Percentiles rank a stretch among this genome's conserved stretches.
Evolutionary conservation across 306 rosid species (phyloP).

Genomic region (Vicia villosa): DNA sequence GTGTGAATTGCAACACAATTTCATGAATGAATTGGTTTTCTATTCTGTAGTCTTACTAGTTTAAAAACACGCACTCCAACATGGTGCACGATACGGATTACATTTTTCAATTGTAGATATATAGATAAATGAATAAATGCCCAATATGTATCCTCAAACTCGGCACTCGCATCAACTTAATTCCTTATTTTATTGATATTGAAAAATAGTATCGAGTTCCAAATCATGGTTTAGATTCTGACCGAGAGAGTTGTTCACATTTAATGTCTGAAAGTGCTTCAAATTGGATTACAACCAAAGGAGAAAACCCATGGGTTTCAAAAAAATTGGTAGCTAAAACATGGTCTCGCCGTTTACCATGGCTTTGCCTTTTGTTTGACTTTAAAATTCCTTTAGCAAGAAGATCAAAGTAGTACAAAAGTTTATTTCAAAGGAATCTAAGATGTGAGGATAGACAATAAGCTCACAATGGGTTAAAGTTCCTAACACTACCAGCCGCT

Average conservation of each 20-base stretch:
- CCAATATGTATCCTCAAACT: neutral
- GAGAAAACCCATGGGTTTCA: too few relatives aligned
- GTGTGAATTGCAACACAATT: conserved; percentile 2
- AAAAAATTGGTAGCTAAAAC: too few relatives aligned
- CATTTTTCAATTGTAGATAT: neutral
- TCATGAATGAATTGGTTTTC: neutral
- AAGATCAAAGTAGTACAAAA: too few relatives aligned
- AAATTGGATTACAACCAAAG: too few relatives aligned
- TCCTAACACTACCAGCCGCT: too few relatives aligned
- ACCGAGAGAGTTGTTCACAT: too few relatives aligned
- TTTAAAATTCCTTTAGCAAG: neutral
- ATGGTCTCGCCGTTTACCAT: neutral
- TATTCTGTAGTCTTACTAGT: neutral
- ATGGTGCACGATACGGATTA: neutral
- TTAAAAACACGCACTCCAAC: neutral
- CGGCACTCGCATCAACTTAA: neutral
- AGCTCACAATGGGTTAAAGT: too few relatives aligned
- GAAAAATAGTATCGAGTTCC: neutral
- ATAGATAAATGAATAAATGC: neutral
- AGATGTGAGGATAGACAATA: too few relatives aligned
- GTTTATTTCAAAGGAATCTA: too few relatives aligned
- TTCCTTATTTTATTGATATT: neutral
- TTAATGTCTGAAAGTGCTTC: too few relatives aligned
- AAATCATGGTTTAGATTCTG: too few relatives aligned
- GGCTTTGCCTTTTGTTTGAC: neutral